Conservation (phyloP, 1,284 basidiomycete species). For the Ustilago cynodontis region DNA sequence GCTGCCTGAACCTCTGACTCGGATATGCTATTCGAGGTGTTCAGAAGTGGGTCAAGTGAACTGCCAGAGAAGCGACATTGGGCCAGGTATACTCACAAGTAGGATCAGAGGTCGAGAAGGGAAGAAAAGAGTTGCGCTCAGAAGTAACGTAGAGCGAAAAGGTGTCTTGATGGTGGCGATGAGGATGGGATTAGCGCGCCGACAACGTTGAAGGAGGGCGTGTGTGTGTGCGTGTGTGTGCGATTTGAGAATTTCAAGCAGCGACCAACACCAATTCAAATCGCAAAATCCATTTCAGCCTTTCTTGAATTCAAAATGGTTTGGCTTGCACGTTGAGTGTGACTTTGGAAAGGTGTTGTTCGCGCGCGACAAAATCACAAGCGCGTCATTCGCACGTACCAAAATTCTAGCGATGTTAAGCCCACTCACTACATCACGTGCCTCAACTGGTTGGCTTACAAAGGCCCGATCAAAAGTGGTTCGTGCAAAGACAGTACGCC, state of each 20-base stretch:
- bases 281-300: background rate
- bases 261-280: constrained; percentile 30
- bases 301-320: too few relatives aligned
- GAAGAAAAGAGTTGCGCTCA: constrained; percentile 45
- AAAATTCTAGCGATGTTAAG: constrained; percentile 1
- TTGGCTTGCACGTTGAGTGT: constrained; percentile 15
- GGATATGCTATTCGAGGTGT: background rate
- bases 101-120: constrained; percentile 10
- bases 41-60: background rate
- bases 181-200: constrained; percentile 20
- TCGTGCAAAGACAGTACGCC: constrained; percentile 5
- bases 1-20: too few relatives aligned
- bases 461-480: background rate
- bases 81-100: constrained; percentile 24
- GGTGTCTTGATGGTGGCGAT: constrained; percentile 43
- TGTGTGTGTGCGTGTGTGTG: constrained; percentile 1
- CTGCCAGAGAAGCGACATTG: background rate
- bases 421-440: constrained; percentile 9
- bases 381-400: constrained; percentile 31
- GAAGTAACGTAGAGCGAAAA: constrained; percentile 67
- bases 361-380: constrained; percentile 4
- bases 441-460: too few relatives aligned
- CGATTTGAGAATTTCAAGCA: constrained; percentile 2
- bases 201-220: constrained; percentile 3
- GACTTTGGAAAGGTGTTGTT: constrained; percentile 30